phyloP scores from a whole-genome alignment of 148 eudicot genomes.

The Silene uniflora region DNA sequence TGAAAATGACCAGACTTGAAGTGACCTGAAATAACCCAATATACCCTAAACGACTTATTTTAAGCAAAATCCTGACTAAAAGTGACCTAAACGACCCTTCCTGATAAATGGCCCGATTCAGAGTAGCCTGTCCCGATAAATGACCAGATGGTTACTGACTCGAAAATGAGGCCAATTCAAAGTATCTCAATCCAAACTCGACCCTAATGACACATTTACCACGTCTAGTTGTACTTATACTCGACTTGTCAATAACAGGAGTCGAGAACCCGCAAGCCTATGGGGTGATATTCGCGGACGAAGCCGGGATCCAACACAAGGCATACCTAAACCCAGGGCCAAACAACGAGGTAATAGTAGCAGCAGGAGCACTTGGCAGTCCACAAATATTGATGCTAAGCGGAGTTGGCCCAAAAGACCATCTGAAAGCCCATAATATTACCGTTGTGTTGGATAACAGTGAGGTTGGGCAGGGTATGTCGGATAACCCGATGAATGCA shows the following conservation, averaged over 20 bases:
- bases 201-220: no score
- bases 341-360: constrained; percentile 58
- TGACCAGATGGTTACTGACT: no score
- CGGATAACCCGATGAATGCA: constrained; percentile 91
- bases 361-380: constrained; percentile 89
- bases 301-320: constrained; percentile 45
- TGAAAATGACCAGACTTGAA: no score
- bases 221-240: no score
- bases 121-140: no score
- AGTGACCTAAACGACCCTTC: no score
- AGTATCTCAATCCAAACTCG: no score
- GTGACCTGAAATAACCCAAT: no score
- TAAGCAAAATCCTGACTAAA: no score
- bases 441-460: constrained; percentile 58
- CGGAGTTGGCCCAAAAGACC: constrained; percentile 68
- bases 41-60: no score
- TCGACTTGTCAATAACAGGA: constrained; percentile 31
- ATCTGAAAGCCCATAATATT: constrained; percentile 64
- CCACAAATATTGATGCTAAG: constrained; percentile 88
- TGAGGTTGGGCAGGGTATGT: constrained; percentile 72
- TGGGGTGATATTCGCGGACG: constrained; percentile 67
- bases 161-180: no score
- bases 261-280: constrained; percentile 48
- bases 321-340: constrained; percentile 52
- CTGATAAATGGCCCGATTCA: no score